Percentiles rank a stretch among this genome's conserved stretches.
These are phyloP conservation scores for Selaginella tamariscina DNA, from an alignment of 75 land plant species.

Conservation along the genomic window DNA sequence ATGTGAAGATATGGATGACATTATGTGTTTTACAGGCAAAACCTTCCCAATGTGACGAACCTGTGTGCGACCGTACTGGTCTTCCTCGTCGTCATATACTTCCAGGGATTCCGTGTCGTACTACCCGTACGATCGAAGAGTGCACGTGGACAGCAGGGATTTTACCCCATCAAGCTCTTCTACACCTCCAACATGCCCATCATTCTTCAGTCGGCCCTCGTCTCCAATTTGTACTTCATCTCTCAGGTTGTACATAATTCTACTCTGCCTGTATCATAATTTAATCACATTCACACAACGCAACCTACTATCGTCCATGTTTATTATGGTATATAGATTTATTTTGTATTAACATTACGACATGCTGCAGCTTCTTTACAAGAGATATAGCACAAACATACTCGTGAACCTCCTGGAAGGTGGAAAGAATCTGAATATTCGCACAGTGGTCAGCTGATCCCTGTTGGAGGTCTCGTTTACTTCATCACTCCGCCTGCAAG, in stretches of 20 bases:
- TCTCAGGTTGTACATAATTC: background rate
- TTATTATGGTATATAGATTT: background rate
- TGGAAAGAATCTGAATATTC: constrained; percentile 8
- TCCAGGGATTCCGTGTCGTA: constrained; percentile 8
- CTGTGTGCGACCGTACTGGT: constrained; percentile 2
- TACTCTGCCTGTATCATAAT: too few species aligned
- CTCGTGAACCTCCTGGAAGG: background rate
- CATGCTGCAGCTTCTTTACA: background rate
- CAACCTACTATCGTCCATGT: too few species aligned
- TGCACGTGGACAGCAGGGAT: constrained; percentile 12
- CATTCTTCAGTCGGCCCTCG: constrained; percentile 3
- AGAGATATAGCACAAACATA: constrained; percentile 1
- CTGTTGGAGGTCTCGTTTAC: constrained; percentile 9
- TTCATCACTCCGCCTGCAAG: constrained; percentile 6
- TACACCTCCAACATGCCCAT: constrained; percentile 10
- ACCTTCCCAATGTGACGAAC: constrained; percentile 7
- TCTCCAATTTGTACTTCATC: constrained; percentile 11
- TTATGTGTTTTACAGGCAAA: constrained; percentile 12
- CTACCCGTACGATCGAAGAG: constrained; percentile 3
- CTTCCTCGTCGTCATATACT: constrained; percentile 10
- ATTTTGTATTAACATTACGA: background rate
- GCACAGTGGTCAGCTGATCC: constrained; percentile 10
- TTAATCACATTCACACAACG: too few species aligned
- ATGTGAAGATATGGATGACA: too few species aligned
- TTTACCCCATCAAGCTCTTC: constrained; percentile 10